Evolutionary conservation across 345 rosid species (phyloP).

Genomic region (Combretum micranthum): DNA sequence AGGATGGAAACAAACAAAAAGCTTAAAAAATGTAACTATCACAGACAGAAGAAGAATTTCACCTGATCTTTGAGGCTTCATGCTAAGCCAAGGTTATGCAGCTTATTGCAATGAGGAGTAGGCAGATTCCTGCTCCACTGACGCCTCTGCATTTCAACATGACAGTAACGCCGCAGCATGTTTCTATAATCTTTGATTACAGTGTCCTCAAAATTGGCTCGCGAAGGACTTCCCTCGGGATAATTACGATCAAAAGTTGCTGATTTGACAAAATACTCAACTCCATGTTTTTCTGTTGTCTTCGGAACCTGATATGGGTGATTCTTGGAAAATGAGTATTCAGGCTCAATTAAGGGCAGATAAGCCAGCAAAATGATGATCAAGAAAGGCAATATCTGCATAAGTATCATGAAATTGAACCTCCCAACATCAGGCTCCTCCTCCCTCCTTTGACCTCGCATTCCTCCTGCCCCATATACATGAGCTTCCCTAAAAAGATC

Average conservation of each 20-base stretch:
- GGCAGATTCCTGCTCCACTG: slow-evolving; percentile 75
- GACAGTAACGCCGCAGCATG: slow-evolving; percentile 63
- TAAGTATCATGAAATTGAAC: slow-evolving; percentile 37
- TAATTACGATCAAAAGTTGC: slow-evolving; percentile 55
- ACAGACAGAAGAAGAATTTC: not conserved
- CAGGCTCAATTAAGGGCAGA: slow-evolving; percentile 69
- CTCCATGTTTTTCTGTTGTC: slow-evolving; percentile 58
- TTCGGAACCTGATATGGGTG: slow-evolving; percentile 51
- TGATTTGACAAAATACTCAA: slow-evolving; percentile 68
- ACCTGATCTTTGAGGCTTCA: slow-evolving; percentile 32
- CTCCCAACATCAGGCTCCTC: slow-evolving; percentile 47
- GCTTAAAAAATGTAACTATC: not conserved
- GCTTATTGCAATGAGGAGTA: slow-evolving; percentile 68
- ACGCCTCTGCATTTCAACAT: slow-evolving; percentile 64
- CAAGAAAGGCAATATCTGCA: slow-evolving; percentile 70
- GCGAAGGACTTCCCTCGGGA: slow-evolving; percentile 60
- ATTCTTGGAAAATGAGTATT: slow-evolving; percentile 60
- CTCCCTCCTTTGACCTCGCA: slow-evolving; percentile 32
- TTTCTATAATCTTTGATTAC: slow-evolving; percentile 66
- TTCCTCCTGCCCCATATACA: slow-evolving; percentile 43
- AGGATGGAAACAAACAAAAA: not conserved
- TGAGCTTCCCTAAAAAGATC: slow-evolving; percentile 39
- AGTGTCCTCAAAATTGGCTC: slow-evolving; percentile 53
- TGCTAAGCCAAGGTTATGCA: slow-evolving; percentile 49
- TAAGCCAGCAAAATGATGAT: slow-evolving; percentile 68